These are phyloP conservation scores for Tolypocladium ovalisporum DNA, from an alignment of 2,329 filamentous ascomycete genomes.

Conservation along the genomic window DNA sequence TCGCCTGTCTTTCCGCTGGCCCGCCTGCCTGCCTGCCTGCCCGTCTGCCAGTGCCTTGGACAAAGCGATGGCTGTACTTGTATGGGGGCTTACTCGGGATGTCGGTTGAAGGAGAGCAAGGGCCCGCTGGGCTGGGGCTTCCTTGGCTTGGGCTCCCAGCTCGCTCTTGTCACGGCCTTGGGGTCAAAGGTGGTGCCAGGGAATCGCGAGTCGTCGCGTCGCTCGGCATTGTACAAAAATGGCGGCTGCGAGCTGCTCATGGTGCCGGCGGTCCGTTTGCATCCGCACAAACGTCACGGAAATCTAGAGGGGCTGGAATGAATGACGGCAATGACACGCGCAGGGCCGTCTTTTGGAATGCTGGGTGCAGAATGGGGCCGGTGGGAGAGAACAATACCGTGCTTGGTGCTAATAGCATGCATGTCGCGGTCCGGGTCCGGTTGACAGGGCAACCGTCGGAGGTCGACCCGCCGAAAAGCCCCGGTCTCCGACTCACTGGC, in stretches of 20 bases:
- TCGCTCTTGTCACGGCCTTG: constrained; percentile 73
- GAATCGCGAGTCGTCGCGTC: constrained; percentile 39
- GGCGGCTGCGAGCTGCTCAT: constrained; percentile 33
- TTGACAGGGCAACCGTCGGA: background rate
- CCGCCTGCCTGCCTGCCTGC: background rate
- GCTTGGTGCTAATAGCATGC: background rate
- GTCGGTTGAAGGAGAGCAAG: constrained; percentile 70
- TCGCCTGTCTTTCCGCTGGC: background rate
- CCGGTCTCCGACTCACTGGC: background rate
- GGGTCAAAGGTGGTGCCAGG: constrained; percentile 63
- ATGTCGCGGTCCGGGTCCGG: background rate
- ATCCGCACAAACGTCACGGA: background rate
- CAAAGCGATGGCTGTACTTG: background rate
- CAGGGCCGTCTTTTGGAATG: background rate
- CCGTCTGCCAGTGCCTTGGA: background rate
- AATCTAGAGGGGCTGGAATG: background rate
- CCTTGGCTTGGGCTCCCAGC: constrained; percentile 52
- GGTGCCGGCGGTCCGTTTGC: background rate
- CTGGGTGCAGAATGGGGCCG: background rate
- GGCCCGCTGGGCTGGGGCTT: constrained; percentile 63
- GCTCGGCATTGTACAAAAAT: constrained; percentile 59
- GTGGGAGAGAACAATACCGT: background rate
- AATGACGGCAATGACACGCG: background rate
- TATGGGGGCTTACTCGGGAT: constrained; percentile 60
- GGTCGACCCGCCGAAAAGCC: background rate